Percentiles rank a stretch among this genome's conserved stretches.
Evolutionary conservation across 2,329 filamentous ascomycete species (phyloP).

Genomic region (Trichoderma sp.): DNA sequence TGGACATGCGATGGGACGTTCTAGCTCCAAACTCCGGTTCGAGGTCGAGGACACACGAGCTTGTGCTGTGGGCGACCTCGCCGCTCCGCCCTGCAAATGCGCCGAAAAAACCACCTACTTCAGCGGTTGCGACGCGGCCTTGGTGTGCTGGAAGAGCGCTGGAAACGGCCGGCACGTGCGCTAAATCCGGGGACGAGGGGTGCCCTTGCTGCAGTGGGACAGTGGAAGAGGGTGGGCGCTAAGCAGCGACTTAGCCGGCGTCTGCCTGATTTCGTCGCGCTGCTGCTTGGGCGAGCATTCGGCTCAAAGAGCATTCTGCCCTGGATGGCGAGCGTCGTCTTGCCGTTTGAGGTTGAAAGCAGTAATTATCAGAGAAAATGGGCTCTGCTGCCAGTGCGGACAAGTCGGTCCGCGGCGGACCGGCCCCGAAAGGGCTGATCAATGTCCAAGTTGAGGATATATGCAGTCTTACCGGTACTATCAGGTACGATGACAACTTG

Average conservation of each 20-base stretch:
- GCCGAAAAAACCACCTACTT: neutral
- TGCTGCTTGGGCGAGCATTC: neutral
- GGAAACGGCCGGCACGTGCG: constrained; percentile 9
- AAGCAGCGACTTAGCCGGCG: constrained; percentile 8
- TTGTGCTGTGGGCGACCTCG: neutral
- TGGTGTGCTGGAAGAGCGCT: neutral
- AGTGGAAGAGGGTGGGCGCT: neutral
- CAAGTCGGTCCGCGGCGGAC: constrained; percentile 2
- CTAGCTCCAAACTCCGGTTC: constrained; percentile 5
- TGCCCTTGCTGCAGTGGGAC: neutral
- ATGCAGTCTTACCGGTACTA: neutral
- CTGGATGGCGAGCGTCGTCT: neutral
- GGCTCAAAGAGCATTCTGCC: constrained; percentile 7
- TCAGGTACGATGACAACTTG: neutral
- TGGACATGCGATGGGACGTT: neutral
- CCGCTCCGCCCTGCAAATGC: neutral
- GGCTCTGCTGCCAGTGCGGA: neutral
- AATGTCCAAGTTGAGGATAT: neutral
- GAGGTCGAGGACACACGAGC: neutral
- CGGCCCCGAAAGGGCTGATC: neutral
- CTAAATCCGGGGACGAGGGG: constrained; percentile 16
- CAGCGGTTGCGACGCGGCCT: neutral
- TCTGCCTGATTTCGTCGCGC: neutral
- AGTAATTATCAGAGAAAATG: constrained; percentile 3
- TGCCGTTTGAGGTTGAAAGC: neutral